These are phyloP conservation scores for Gossypium trilobum DNA, from an alignment of 441 rosid genomes.

Conservation along the genomic window DNA sequence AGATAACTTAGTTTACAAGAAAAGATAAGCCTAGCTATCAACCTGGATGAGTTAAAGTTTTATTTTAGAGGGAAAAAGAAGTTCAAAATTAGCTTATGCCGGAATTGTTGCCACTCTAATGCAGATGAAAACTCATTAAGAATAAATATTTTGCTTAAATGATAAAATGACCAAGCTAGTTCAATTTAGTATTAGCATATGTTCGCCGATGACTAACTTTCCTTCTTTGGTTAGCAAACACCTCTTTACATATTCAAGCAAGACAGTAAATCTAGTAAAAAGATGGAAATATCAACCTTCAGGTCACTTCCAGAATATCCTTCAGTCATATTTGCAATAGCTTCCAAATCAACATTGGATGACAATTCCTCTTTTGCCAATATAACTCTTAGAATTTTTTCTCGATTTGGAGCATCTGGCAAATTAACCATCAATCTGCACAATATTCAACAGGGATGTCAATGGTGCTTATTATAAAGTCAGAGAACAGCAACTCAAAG, in stretches of 20 bases:
- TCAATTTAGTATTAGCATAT: neutral
- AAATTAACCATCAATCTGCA: slow-evolving; percentile 90
- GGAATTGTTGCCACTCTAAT: neutral
- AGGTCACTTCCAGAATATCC: slow-evolving; percentile 98
- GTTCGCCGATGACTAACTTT: neutral
- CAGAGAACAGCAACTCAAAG: neutral
- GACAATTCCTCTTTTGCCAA: slow-evolving; percentile 82
- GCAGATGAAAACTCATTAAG: neutral
- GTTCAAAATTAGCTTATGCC: neutral
- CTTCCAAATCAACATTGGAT: slow-evolving; percentile 64
- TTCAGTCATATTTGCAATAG: slow-evolving; percentile 78
- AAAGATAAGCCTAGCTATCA: neutral
- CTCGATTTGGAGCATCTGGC: slow-evolving; percentile 80
- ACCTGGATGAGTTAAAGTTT: neutral
- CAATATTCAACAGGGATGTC: neutral
- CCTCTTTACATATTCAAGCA: neutral
- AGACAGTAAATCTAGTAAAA: neutral
- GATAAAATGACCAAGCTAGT: neutral
- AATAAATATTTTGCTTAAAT: neutral
- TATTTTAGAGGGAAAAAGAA: neutral
- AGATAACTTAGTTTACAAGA: neutral
- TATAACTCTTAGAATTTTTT: slow-evolving; percentile 68
- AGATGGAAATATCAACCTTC: slow-evolving; percentile 42
- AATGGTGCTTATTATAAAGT: neutral
- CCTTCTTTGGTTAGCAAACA: neutral